A percentile compares a stretch with the other conserved stretches of the same genome.
Conservation (phyloP, 1,139 yeast species). For the Sugiyamaella japonica region DNA sequence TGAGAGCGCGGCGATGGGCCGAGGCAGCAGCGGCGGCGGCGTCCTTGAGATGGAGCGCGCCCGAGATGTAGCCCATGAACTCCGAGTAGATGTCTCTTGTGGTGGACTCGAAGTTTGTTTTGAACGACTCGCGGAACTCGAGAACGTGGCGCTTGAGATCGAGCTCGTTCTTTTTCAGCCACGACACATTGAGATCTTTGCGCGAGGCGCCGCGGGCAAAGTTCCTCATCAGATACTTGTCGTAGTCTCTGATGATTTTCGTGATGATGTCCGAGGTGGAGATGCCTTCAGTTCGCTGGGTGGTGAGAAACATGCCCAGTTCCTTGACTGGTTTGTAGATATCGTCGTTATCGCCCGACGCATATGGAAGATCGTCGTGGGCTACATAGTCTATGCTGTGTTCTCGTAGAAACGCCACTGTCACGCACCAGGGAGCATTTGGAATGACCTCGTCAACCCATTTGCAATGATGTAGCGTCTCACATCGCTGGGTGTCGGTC, state of each 20-base stretch:
- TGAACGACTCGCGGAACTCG: conserved; percentile 85
- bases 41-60: conserved; percentile 26
- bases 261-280: conserved; percentile 96
- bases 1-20: conserved; percentile 1
- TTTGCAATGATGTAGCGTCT: conserved; percentile 81
- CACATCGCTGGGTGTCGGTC: conserved; percentile 83
- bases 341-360: conserved; percentile 81
- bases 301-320: conserved; percentile 84
- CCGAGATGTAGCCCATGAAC: conserved; percentile 53
- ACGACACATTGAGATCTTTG: conserved; percentile 91
- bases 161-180: conserved; percentile 95
- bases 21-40: conserved; percentile 18
- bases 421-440: conserved; percentile 94
- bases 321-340: conserved; percentile 90
- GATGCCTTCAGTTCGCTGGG: conserved; percentile 95
- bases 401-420: conserved; percentile 71
- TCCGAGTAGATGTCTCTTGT: conserved; percentile 83
- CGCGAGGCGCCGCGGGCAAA: conserved; percentile 97
- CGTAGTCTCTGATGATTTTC: conserved; percentile 91
- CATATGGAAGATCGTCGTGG: conserved; percentile 95
- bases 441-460: conserved; percentile 98
- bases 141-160: conserved; percentile 87
- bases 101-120: conserved; percentile 69
- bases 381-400: conserved; percentile 95
- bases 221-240: conserved; percentile 92